A percentile compares a stretch with the other conserved stretches of the same genome.
phyloP scores from a whole-genome alignment of 2,329 filamentous ascomycete genomes.

The Pseudogymnoascus sp. region DNA sequence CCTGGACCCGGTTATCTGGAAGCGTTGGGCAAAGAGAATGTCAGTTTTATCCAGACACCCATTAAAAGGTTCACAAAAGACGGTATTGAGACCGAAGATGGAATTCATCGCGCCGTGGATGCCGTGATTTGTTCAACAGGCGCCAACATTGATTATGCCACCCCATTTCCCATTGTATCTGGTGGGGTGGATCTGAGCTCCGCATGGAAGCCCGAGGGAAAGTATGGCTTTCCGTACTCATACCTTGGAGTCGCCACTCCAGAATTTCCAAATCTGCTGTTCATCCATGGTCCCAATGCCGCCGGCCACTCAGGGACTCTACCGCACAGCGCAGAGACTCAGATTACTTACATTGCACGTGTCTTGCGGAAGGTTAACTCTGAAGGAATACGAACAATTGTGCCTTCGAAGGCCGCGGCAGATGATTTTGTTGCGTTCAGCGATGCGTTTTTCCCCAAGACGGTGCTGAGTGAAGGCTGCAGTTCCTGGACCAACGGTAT shows the following conservation, averaged over 20 bases:
- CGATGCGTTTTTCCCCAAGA: constrained; percentile 48
- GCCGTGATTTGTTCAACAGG: constrained; percentile 64
- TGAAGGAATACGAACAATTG: constrained; percentile 59
- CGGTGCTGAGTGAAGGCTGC: constrained; percentile 54
- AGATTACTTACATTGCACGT: constrained; percentile 58
- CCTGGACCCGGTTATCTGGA: constrained; percentile 63
- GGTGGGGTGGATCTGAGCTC: constrained; percentile 45
- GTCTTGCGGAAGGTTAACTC: constrained; percentile 58
- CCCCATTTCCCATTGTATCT: constrained; percentile 53
- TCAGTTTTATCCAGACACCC: constrained; percentile 50
- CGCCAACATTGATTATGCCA: constrained; percentile 51
- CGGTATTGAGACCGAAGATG: constrained; percentile 55
- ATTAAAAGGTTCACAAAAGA: constrained; percentile 53
- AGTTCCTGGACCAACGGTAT: constrained; percentile 64
- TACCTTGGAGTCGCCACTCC: constrained; percentile 59
- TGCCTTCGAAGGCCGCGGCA: constrained; percentile 49
- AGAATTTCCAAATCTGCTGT: constrained; percentile 61
- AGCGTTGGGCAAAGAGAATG: constrained; percentile 53
- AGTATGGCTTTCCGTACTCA: constrained; percentile 57
- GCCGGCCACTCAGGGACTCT: constrained; percentile 58
- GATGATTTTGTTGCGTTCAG: constrained; percentile 58
- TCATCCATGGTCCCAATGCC: constrained; percentile 54
- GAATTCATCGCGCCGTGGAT: constrained; percentile 49
- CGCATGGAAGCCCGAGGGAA: constrained; percentile 49
- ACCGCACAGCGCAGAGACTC: constrained; percentile 59